phyloP scores from a whole-genome alignment of 371 early-diverging fungal genomes.

The Mortierella sp. region DNA sequence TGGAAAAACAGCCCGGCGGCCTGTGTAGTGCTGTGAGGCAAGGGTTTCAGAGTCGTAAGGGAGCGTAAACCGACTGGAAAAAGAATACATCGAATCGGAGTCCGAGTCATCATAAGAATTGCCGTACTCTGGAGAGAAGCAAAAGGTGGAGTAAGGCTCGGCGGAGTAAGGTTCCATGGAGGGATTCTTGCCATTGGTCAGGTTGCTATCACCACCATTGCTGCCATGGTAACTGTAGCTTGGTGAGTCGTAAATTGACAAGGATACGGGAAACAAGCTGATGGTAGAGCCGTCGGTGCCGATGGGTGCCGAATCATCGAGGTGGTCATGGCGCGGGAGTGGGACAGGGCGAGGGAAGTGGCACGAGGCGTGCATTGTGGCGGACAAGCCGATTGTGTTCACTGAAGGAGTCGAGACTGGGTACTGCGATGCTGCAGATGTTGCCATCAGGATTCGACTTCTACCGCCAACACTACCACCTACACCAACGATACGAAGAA shows the following conservation, averaged over 20 bases:
- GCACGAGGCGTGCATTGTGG: background rate
- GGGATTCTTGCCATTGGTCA: background rate
- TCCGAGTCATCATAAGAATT: background rate
- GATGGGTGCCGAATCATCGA: conserved; percentile 1
- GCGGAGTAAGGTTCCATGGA: background rate
- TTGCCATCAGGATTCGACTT: conserved; percentile 13
- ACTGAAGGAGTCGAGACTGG: background rate
- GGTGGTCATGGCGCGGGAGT: background rate
- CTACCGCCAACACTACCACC: background rate
- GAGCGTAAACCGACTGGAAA: conserved; percentile 28
- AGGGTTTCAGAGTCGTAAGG: conserved; percentile 23
- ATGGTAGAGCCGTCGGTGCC: background rate
- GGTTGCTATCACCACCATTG: background rate
- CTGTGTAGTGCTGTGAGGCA: conserved; percentile 6
- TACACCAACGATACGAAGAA: background rate
- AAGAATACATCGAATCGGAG: conserved; percentile 12
- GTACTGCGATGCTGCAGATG: background rate
- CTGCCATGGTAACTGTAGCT: background rate
- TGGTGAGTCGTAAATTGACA: background rate
- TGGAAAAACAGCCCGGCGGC: conserved; percentile 1
- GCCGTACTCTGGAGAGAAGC: background rate
- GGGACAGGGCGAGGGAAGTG: background rate
- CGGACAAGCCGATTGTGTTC: background rate
- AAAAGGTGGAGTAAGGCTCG: background rate
- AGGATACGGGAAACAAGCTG: background rate